Conservation (phyloP, 495 filamentous ascomycete species). For the Aspergillus egyptiacus region DNA sequence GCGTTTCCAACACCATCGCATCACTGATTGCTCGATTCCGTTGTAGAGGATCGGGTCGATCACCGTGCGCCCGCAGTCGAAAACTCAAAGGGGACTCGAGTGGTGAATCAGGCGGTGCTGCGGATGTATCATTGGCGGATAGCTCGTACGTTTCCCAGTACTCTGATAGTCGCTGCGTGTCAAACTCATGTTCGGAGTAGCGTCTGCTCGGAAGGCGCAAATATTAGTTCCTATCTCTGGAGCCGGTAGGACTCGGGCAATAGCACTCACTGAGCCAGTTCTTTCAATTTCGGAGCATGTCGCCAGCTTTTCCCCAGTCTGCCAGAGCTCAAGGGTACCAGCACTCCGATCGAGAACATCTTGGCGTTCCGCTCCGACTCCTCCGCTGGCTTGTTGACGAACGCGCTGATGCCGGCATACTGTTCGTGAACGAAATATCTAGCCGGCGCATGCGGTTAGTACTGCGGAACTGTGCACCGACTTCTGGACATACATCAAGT, state of each 20-base stretch:
- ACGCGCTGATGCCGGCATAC: slow-evolving; percentile 88
- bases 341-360: slow-evolving; percentile 84
- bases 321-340: slow-evolving; percentile 83
- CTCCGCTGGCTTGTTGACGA: slow-evolving; percentile 75
- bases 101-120: slow-evolving; percentile 34
- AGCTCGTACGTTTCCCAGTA: slow-evolving; percentile 71
- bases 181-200: slow-evolving; percentile 33
- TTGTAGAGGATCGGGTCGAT: slow-evolving; percentile 25
- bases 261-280: slow-evolving; percentile 58
- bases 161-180: slow-evolving; percentile 59
- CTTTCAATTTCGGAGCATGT: slow-evolving; percentile 70
- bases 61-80: slow-evolving; percentile 39
- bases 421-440: slow-evolving; percentile 83
- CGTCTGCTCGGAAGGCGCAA: slow-evolving; percentile 15
- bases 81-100: slow-evolving; percentile 51
- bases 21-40: slow-evolving; percentile 40
- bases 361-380: slow-evolving; percentile 76
- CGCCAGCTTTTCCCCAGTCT: slow-evolving; percentile 85
- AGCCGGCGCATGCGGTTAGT: slow-evolving; percentile 1
- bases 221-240: slow-evolving; percentile 3
- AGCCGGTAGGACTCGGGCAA: background rate
- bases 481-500: slow-evolving; percentile 60
- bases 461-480: background rate
- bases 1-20: slow-evolving; percentile 51
- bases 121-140: slow-evolving; percentile 37